Percentiles rank a stretch among this genome's conserved stretches.
phyloP scores from a whole-genome alignment of 768 basidiomycete genomes.

The Mycena filopes region DNA sequence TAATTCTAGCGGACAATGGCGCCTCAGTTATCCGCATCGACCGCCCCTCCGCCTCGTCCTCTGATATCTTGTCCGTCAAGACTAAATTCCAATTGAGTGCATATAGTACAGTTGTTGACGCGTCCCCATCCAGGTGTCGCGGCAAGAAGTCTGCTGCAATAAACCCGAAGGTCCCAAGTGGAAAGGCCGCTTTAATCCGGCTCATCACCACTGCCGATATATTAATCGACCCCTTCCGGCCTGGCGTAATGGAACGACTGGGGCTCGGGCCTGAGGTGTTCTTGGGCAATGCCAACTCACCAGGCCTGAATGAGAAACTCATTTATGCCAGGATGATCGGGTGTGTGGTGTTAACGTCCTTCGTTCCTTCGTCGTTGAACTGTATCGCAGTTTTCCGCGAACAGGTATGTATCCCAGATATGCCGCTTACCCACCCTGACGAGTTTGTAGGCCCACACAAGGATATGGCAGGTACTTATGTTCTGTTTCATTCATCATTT shows the following conservation, averaged over 20 bases:
- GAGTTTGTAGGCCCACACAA: conserved; percentile 66
- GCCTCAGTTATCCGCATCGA: conserved; percentile 83
- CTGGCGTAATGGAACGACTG: conserved; percentile 83
- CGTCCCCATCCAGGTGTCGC: too few species aligned
- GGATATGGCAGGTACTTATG: conserved; percentile 82
- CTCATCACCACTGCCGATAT: conserved; percentile 79
- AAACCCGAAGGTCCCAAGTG: conserved; percentile 70
- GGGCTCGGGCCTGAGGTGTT: conserved; percentile 83
- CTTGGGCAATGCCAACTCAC: conserved; percentile 54
- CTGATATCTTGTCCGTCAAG: conserved; percentile 70
- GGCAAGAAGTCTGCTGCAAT: conserved; percentile 82
- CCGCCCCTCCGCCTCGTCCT: conserved; percentile 55
- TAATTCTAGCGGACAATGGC: conserved; percentile 83
- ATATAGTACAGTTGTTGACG: too few species aligned
- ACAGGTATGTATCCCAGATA: conserved; percentile 52
- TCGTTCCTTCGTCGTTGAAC: conserved; percentile 1
- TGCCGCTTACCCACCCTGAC: conserved; percentile 29
- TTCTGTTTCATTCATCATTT: neutral
- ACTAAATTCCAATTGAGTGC: too few species aligned
- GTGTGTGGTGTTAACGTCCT: conserved; percentile 51
- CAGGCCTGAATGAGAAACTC: conserved; percentile 69
- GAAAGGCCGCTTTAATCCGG: conserved; percentile 63
- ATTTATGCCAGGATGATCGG: conserved; percentile 83
- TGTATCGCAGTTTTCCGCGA: conserved; percentile 63
- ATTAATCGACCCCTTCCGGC: conserved; percentile 85